A percentile compares a stretch with the other conserved stretches of the same genome.
Conservation (phyloP, 2,329 filamentous ascomycete species). For the Aspergillus sp. region DNA sequence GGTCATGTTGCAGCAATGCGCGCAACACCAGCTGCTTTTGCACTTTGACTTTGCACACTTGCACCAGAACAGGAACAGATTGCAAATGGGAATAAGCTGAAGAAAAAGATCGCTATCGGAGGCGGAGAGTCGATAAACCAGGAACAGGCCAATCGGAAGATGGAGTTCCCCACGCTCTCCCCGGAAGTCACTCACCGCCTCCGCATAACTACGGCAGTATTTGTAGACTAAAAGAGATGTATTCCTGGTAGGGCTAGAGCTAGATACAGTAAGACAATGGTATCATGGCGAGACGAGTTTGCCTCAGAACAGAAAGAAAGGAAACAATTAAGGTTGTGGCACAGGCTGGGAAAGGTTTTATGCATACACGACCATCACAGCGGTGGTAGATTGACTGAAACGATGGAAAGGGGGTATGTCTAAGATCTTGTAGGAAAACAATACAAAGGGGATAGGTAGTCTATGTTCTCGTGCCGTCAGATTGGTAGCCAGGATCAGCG, state of each 20-base stretch:
- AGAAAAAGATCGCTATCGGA: constrained; percentile 19
- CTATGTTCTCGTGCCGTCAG: not conserved
- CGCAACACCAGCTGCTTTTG: not conserved
- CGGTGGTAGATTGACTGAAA: constrained; percentile 3
- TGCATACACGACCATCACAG: constrained; percentile 7
- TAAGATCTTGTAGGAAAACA: constrained; percentile 1
- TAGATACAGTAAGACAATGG: constrained; percentile 8
- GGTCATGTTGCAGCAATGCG: constrained; percentile 41
- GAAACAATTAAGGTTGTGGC: too few relatives aligned
- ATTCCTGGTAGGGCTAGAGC: not conserved
- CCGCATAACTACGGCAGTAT: not conserved
- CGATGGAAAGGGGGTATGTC: constrained; percentile 8
- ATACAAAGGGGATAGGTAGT: not conserved
- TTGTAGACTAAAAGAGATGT: not conserved
- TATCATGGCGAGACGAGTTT: too few relatives aligned
- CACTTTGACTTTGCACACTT: too few relatives aligned
- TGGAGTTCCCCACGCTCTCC: not conserved
- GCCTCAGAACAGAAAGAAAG: too few relatives aligned
- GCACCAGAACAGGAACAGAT: too few relatives aligned
- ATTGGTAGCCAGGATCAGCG: constrained; percentile 12
- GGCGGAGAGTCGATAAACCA: constrained; percentile 31
- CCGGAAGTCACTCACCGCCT: constrained; percentile 4
- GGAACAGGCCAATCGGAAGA: constrained; percentile 12
- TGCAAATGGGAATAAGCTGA: too few relatives aligned
- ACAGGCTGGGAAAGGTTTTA: too few relatives aligned